Evolutionary conservation across 2,329 filamentous ascomycete genomes (phyloP).

Genomic region (Diaporthe nobilis): DNA sequence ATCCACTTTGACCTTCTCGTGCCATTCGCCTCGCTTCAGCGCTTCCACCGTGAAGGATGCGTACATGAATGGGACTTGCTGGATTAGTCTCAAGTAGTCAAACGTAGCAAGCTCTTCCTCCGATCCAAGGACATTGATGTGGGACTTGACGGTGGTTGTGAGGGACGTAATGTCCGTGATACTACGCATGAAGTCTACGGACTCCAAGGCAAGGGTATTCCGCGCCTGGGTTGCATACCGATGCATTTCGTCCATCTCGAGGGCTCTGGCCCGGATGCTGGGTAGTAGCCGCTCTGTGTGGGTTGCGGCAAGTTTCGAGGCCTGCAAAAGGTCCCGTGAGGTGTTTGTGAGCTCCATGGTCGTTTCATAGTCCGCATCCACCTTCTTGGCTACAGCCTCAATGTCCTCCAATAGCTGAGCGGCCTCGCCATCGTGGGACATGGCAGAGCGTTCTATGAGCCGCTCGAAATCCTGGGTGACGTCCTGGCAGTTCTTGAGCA

Average conservation of each 20-base stretch:
- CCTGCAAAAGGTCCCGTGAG: constrained; percentile 71
- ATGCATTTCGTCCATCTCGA: constrained; percentile 74
- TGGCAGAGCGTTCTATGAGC: constrained; percentile 66
- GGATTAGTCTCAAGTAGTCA: constrained; percentile 83
- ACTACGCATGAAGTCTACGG: constrained; percentile 82
- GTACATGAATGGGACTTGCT: constrained; percentile 89
- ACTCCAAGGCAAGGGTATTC: constrained; percentile 76
- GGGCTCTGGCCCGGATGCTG: constrained; percentile 66
- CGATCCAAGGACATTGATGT: constrained; percentile 79
- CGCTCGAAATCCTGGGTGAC: constrained; percentile 76
- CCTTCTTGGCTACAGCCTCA: constrained; percentile 86
- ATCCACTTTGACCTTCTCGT: constrained; percentile 89
- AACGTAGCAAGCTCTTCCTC: constrained; percentile 85
- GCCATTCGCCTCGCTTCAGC: constrained; percentile 89
- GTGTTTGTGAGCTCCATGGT: constrained; percentile 78
- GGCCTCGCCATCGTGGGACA: constrained; percentile 74
- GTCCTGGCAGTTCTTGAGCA: constrained; percentile 73
- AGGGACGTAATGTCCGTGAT: constrained; percentile 85
- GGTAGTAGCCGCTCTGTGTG: constrained; percentile 75
- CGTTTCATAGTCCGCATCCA: constrained; percentile 87
- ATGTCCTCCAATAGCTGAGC: constrained; percentile 84
- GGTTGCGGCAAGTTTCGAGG: constrained; percentile 73
- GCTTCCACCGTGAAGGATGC: constrained; percentile 90
- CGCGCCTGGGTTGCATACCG: constrained; percentile 74
- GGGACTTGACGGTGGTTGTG: constrained; percentile 79